Conservation (phyloP, 345 rosid genomes). For the Eucalyptus erythrocorys region DNA sequence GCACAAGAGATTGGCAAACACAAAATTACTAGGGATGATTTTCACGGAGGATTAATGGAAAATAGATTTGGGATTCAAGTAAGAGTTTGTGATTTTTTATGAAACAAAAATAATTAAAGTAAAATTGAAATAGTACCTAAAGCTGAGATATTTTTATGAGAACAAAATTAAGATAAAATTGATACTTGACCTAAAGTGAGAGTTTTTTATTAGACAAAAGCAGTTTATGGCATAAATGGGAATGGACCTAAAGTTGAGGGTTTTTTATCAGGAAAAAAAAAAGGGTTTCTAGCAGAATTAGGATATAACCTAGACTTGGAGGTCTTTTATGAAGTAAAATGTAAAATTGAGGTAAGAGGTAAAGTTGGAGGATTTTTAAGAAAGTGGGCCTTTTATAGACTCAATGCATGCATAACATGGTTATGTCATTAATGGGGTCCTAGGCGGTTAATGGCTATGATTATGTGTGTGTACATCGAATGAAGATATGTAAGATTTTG, state of each 20-base stretch:
- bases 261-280: too few relatives aligned
- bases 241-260: too few relatives aligned
- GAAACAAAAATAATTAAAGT: too few relatives aligned
- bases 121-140: too few relatives aligned
- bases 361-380: background rate
- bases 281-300: too few relatives aligned
- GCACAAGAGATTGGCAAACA: background rate
- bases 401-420: background rate
- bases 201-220: background rate
- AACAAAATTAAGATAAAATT: too few relatives aligned
- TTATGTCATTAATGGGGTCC: background rate
- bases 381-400: background rate
- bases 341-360: background rate
- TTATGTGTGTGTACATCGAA: background rate
- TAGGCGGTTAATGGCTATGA: background rate
- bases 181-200: background rate
- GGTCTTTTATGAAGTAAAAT: background rate
- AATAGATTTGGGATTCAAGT: background rate
- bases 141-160: too few relatives aligned
- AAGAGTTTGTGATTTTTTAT: background rate
- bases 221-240: background rate
- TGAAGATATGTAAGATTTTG: background rate
- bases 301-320: background rate
- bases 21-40: background rate
- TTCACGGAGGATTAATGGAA: background rate